Evolutionary conservation across 768 basidiomycete species (phyloP), one percentile per base, ranked within the genome.

Genomic region (Macrolepiota albuminosa): DNA sequence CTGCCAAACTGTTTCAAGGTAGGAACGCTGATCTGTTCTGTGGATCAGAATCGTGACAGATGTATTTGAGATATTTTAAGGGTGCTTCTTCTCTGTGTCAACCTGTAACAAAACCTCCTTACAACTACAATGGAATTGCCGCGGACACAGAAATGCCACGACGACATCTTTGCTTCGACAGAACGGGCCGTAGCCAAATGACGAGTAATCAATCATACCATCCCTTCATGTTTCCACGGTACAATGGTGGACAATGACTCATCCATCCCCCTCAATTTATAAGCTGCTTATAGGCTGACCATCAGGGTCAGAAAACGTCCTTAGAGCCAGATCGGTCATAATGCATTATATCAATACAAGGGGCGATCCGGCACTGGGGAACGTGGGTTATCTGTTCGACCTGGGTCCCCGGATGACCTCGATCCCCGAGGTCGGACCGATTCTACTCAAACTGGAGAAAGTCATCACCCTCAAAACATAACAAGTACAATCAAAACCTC

Each of bases 401-500:
- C 13, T 13, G 13, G 16, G 16, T 39, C 11, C 6, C 16, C 34
- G 34, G 34, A 10, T 8, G 36, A 10, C 36, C 36, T 21, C 43
- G 43, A 45, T 33, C 31, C 48, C 6, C 26, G 14, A n/a, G 21
- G 10, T 46, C 21, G 9, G 21, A 46, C n/a, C n/a, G 6, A 21
- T 6, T 24, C 13, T 6, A n/a, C n/a, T n/a, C n/a, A 3, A 9
- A 8, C 36, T 36, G 31, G 31, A 42, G 10, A 29, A 36, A 26
- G 45, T 56, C 39, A 57, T 42, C 37, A 50, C 47, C 61, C 21
- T 61, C n/a, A 16, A 37, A 47, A 51, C 26, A n/a, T 56, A 62
- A 59, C n/a, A 59, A 14, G 8, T 37, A 45, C 31, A 48, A 57
- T 47, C 34, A 56, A 33, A 33, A 8, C 10, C 39, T 0, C 39